These are phyloP conservation scores for Dipteronia sinensis DNA, from an alignment of 345 rosid genomes.

Conservation along the genomic window DNA sequence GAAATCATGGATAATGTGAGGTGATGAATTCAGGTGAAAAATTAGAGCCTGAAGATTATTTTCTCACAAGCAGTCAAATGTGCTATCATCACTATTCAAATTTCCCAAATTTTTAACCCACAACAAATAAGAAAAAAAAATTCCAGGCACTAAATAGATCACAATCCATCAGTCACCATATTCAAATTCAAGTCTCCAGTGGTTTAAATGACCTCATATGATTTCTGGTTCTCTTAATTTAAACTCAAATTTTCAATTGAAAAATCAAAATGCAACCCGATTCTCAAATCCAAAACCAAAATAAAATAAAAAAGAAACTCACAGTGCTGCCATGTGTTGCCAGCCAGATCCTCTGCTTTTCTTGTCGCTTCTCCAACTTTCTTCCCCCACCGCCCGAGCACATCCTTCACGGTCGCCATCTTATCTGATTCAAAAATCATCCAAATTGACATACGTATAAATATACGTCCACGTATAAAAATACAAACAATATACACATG, in stretches of 20 bases:
- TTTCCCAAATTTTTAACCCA: not conserved
- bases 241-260: not conserved
- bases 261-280: not conserved
- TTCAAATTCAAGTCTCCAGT: not conserved
- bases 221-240: not conserved
- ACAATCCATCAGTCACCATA: not conserved
- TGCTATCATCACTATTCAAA: not conserved
- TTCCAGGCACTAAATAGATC: not conserved
- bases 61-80: not conserved
- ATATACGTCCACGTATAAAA: not conserved
- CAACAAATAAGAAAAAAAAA: not conserved
- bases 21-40: not conserved
- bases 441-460: conserved; percentile 10
- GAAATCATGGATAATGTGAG: not conserved
- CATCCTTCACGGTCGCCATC: conserved; percentile 45
- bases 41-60: not conserved
- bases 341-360: conserved; percentile 53
- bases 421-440: conserved; percentile 42
- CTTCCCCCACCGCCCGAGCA: conserved; percentile 47
- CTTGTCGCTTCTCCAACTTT: conserved; percentile 43
- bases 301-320: conserved; percentile 7
- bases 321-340: conserved; percentile 47
- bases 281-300: not conserved
- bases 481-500: not conserved
- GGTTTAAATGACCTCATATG: not conserved